Evolutionary conservation across 768 basidiomycete genomes (phyloP), one percentile per base, ranked within the genome.

Genomic region (Panus rudis): DNA sequence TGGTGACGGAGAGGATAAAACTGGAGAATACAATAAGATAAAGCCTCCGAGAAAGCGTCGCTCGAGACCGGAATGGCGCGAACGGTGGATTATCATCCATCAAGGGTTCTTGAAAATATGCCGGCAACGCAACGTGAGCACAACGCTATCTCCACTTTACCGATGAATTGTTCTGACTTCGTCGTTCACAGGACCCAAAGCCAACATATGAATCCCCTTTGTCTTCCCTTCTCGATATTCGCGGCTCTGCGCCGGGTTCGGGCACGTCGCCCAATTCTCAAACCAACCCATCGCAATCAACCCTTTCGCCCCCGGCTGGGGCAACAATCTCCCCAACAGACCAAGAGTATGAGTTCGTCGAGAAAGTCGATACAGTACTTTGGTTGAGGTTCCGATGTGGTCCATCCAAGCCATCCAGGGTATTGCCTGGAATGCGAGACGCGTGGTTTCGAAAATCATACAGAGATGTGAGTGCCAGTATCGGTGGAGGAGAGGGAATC

Each of bases 61-160:
- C 55, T 52, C 57, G 49, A 69, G 68, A 45, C 46, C 76, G 7
- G 81, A 81, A 39, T 86, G 84, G 84, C 69, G 72, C 32, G 67
- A 75, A 14, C 63, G 79, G 4, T 83, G 79, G 75, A 64, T 78
- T 33, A 65, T 83, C n/a, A 70, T 86, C 22, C 64, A 69, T 41
- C 71, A 77, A 19, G 81, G 79, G 0, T 52, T 66, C 17, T 56
- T 86, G n/a, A 67, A 61, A 39, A 54, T 86, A 13, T 77, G 67
- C 52, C 77, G 72, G 52, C 67, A 72, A 20, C 68, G 72, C 22
- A 60, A 68, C 46, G 84, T 83, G 52, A 42, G 71, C 65, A 20
- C 21, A 41, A n/a, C n/a, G n/a, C n/a, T 39, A 35, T 21, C 27
- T 16, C 20, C 17, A 42, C 27, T 20, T 19, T 40, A 25, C 37